Evolutionary conservation across 208 protist genomes (phyloP).

Genomic region (Trypanosoma platydactyli): DNA sequence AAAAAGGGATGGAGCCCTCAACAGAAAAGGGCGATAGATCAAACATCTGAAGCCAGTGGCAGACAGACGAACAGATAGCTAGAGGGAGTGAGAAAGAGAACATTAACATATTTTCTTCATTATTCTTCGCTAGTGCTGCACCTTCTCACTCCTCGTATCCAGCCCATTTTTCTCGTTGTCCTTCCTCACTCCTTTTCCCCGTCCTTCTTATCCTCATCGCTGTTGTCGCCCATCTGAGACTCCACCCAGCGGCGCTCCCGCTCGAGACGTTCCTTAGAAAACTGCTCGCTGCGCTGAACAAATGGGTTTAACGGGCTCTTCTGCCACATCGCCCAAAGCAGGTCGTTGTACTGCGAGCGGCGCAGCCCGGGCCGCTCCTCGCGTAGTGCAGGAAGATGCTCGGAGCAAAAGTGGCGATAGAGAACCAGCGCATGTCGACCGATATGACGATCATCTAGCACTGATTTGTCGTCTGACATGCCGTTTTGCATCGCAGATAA

Average conservation of each 20-base stretch:
- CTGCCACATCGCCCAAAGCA: constrained; percentile 89
- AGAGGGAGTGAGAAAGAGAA: constrained; percentile 1
- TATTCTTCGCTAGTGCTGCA: background rate
- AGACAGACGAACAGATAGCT: background rate
- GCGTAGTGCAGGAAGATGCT: constrained; percentile 61
- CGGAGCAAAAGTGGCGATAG: constrained; percentile 83
- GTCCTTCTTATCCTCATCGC: constrained; percentile 30
- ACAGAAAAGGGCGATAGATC: background rate
- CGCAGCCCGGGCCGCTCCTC: constrained; percentile 76
- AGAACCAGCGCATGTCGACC: constrained; percentile 77
- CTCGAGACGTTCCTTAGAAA: constrained; percentile 57
- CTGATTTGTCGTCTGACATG: background rate
- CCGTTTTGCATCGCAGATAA: constrained; percentile 40
- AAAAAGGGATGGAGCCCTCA: background rate
- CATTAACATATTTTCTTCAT: background rate
- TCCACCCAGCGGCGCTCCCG: constrained; percentile 80
- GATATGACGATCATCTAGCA: constrained; percentile 79
- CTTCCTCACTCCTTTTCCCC: background rate
- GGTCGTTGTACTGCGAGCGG: constrained; percentile 87
- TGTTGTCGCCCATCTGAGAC: constrained; percentile 25
- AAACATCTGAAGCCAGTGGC: too few relatives aligned
- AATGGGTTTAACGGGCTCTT: constrained; percentile 83
- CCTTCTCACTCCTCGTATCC: too few relatives aligned
- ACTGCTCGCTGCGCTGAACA: constrained; percentile 74
- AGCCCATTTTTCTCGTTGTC: background rate